Evolutionary conservation across 2,329 filamentous ascomycete species (phyloP).

Genomic region (Amauroascus niger): DNA sequence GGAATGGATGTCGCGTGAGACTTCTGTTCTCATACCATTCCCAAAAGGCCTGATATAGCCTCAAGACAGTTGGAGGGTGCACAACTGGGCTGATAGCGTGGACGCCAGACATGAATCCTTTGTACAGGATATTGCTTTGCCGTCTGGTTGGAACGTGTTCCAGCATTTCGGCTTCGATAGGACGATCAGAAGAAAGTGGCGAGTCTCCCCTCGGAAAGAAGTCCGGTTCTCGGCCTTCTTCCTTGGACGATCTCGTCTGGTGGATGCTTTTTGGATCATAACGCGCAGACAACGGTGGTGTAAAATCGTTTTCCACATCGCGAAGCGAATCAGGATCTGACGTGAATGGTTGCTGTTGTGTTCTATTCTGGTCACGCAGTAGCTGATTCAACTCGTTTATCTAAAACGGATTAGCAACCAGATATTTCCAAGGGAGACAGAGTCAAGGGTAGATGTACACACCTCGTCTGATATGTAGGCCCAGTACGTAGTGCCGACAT

Average conservation of each 20-base stretch:
- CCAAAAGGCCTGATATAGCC: constrained; percentile 38
- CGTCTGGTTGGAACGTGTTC: constrained; percentile 35
- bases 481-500: constrained; percentile 40
- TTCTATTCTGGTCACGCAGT: constrained; percentile 34
- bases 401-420: constrained; percentile 18
- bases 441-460: constrained; percentile 6
- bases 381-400: constrained; percentile 39
- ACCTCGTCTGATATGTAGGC: constrained; percentile 39
- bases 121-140: constrained; percentile 40
- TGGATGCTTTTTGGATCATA: not conserved
- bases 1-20: constrained; percentile 30
- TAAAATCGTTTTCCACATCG: not conserved
- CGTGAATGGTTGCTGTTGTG: constrained; percentile 14
- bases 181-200: constrained; percentile 27
- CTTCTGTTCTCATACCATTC: constrained; percentile 36
- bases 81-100: constrained; percentile 39
- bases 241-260: not conserved
- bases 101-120: constrained; percentile 39
- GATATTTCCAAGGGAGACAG: not conserved
- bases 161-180: constrained; percentile 34
- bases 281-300: not conserved
- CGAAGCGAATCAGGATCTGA: not conserved
- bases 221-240: constrained; percentile 1
- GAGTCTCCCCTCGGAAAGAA: constrained; percentile 24
- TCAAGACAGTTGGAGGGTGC: constrained; percentile 36